A percentile compares a stretch with the other conserved stretches of the same genome.
phyloP scores from a whole-genome alignment of 176 grass and related monocot species.

The Tillandsia fasciculata region DNA sequence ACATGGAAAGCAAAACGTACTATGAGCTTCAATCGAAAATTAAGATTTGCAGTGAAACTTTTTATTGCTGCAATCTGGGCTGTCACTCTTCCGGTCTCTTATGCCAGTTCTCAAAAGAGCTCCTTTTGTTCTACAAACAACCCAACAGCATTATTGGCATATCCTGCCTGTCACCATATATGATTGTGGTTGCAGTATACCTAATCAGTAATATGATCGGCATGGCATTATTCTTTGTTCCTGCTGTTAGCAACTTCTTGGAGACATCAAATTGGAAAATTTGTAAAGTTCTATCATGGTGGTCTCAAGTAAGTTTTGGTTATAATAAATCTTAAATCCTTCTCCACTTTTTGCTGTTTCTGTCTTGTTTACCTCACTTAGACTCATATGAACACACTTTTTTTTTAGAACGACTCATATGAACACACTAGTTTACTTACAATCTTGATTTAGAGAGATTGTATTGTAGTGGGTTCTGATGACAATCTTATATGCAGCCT shows the following conservation, averaged over 20 bases:
- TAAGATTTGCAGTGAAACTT: conserved; percentile 77
- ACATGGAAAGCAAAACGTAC: conserved; percentile 65
- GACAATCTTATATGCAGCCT: conserved; percentile 31
- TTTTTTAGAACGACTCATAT: not conserved
- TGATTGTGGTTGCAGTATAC: conserved; percentile 69
- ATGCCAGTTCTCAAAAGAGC: conserved; percentile 59
- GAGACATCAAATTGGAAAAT: conserved; percentile 67
- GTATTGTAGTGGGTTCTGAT: not conserved
- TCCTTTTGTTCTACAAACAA: conserved; percentile 55
- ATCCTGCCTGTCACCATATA: conserved; percentile 80
- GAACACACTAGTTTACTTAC: not conserved
- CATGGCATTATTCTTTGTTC: conserved; percentile 89
- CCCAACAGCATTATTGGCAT: conserved; percentile 42
- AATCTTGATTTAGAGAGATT: not conserved
- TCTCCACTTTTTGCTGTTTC: too few species aligned
- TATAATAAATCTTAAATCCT: too few species aligned
- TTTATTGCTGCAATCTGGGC: conserved; percentile 58
- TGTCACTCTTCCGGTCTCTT: conserved; percentile 63
- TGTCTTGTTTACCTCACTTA: too few species aligned
- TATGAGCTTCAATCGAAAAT: conserved; percentile 50
- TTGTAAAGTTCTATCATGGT: conserved; percentile 84
- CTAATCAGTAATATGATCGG: conserved; percentile 70
- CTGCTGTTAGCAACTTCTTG: conserved; percentile 65
- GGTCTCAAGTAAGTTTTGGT: conserved; percentile 57
- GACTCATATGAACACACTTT: not conserved